Percentiles rank a stretch among this genome's conserved stretches.
These are phyloP conservation scores for Trichoderma virens DNA, from an alignment of 495 filamentous ascomycete genomes.

Conservation along the genomic window DNA sequence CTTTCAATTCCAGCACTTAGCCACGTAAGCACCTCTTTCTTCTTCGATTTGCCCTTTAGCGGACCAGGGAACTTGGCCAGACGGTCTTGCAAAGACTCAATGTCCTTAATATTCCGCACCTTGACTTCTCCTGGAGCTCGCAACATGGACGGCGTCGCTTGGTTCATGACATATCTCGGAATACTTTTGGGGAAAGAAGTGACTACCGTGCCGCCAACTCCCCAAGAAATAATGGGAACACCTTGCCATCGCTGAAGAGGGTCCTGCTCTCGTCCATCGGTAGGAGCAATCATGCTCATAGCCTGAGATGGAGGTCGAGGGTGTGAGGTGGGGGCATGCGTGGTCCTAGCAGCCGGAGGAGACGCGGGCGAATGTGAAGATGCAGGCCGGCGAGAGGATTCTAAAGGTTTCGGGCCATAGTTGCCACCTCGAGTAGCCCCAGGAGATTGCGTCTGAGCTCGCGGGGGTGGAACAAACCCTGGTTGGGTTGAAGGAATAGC, in stretches of 20 bases:
- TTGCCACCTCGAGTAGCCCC: conserved; percentile 48
- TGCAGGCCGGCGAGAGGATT: conserved; percentile 58
- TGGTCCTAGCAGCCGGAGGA: conserved; percentile 29
- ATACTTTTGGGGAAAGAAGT: conserved; percentile 85
- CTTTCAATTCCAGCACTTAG: conserved; percentile 62
- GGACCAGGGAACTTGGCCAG: conserved; percentile 84
- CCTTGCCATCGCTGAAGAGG: conserved; percentile 84
- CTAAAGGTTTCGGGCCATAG: conserved; percentile 32
- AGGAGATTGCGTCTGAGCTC: conserved; percentile 85
- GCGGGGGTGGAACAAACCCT: conserved; percentile 50
- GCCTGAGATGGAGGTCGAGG: conserved; percentile 30
- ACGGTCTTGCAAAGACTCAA: conserved; percentile 58
- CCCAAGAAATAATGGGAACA: conserved; percentile 77
- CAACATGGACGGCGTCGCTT: conserved; percentile 65
- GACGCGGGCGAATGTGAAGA: conserved; percentile 50
- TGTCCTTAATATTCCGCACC: conserved; percentile 58
- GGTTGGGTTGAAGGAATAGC: conserved; percentile 25
- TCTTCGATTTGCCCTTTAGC: conserved; percentile 80
- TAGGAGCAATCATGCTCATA: conserved; percentile 48
- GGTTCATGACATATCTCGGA: conserved; percentile 73
- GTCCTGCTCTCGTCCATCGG: conserved; percentile 74
- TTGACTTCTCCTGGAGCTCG: conserved; percentile 81
- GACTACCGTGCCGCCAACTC: conserved; percentile 73
- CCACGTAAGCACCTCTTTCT: conserved; percentile 87
- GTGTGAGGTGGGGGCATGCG: conserved; percentile 16